Evolutionary conservation across 495 filamentous ascomycete genomes (phyloP).

Genomic region (Penicillium verhagenii): DNA sequence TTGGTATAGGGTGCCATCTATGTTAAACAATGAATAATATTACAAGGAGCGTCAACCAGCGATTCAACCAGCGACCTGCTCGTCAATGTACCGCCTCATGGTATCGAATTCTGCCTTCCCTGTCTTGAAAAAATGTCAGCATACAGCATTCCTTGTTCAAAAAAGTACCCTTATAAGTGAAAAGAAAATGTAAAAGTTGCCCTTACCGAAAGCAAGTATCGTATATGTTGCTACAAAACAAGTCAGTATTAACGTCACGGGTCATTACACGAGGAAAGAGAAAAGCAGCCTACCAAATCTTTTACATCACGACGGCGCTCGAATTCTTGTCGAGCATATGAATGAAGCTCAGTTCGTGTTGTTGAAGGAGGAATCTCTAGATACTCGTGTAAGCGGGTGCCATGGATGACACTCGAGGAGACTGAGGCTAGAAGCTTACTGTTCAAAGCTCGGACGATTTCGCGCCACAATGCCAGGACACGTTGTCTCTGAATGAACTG

Average conservation of each 20-base stretch:
- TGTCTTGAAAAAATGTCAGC: constrained; percentile 29
- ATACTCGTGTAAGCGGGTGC: background rate
- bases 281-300: constrained; percentile 57
- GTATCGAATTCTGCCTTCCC: constrained; percentile 61
- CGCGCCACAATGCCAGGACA: constrained; percentile 40
- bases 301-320: constrained; percentile 67
- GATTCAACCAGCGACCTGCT: constrained; percentile 37
- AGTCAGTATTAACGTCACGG: constrained; percentile 12
- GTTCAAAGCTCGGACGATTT: constrained; percentile 38
- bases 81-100: constrained; percentile 56
- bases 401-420: background rate
- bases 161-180: too few relatives aligned
- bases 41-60: constrained; percentile 16
- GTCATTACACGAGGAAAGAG: background rate
- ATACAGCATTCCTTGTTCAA: too few relatives aligned
- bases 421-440: constrained; percentile 24
- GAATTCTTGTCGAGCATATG: constrained; percentile 75
- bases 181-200: background rate
- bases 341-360: constrained; percentile 62
- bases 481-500: constrained; percentile 46
- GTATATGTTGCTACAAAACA: constrained; percentile 46
- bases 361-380: constrained; percentile 43
- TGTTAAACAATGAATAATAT: background rate
- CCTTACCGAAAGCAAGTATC: constrained; percentile 57
- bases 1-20: background rate